phyloP scores from a whole-genome alignment of 306 rosid species.

The Fagus sylvatica region DNA sequence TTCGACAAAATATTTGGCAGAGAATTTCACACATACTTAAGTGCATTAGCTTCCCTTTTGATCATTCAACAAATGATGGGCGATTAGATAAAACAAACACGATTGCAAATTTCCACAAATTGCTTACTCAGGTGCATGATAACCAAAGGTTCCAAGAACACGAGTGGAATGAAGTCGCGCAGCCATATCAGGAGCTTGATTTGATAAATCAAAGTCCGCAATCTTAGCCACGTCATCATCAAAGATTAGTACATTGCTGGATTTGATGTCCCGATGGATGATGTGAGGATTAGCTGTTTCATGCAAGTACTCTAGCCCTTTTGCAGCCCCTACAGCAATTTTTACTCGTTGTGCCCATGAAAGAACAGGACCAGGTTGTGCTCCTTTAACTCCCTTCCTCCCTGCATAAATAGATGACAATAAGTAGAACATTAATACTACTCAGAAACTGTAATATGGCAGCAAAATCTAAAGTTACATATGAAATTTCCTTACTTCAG shows the following conservation, averaged over 20 bases:
- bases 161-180: constrained; percentile 96
- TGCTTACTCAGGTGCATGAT: constrained; percentile 96
- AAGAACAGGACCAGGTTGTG: constrained; percentile 91
- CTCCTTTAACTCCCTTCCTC: constrained; percentile 91
- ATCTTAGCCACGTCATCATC: constrained; percentile 87
- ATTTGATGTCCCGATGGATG: constrained; percentile 85
- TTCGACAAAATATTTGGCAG: neutral
- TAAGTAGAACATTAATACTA: constrained; percentile 3
- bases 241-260: constrained; percentile 82
- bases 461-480: constrained; percentile 3
- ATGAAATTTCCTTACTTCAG: neutral
- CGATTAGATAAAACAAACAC: constrained; percentile 5
- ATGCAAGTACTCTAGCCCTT: constrained; percentile 87
- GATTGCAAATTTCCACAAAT: constrained; percentile 6
- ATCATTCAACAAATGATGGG: neutral
- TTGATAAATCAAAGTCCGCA: constrained; percentile 93
- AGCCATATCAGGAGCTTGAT: constrained; percentile 97
- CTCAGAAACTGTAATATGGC: constrained; percentile 1
- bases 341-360: constrained; percentile 89
- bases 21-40: neutral
- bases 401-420: constrained; percentile 46
- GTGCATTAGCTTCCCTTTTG: neutral
- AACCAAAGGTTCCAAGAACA: constrained; percentile 92
- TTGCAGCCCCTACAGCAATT: constrained; percentile 93
- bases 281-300: constrained; percentile 81